phyloP scores from a whole-genome alignment of 2,329 filamentous ascomycete species.

The Botrytis fabae region DNA sequence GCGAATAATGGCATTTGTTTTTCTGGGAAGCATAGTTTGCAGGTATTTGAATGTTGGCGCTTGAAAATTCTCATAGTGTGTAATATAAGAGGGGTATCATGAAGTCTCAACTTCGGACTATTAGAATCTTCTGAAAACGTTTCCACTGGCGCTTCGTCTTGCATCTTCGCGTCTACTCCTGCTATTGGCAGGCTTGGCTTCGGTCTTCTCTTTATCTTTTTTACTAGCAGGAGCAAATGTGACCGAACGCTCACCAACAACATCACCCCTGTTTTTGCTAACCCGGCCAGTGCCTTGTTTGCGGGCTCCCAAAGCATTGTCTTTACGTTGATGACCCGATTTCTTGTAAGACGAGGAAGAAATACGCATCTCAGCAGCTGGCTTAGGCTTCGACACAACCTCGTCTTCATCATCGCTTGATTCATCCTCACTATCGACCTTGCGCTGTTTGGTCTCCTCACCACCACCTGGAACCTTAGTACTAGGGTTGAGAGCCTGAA shows the following conservation, averaged over 20 bases:
- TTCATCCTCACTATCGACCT: conserved; percentile 40
- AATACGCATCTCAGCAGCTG: conserved; percentile 58
- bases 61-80: conserved; percentile 12
- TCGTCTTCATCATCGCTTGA: conserved; percentile 48
- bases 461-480: conserved; percentile 49
- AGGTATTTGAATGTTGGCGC: conserved; percentile 2
- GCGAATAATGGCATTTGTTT: conserved; percentile 3
- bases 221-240: conserved; percentile 68
- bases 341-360: conserved; percentile 67
- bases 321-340: conserved; percentile 52
- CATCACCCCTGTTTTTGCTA: conserved; percentile 50
- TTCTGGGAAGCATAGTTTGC: neutral
- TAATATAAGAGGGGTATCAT: conserved; percentile 24
- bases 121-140: conserved; percentile 70
- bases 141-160: conserved; percentile 72
- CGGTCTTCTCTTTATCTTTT: conserved; percentile 47
- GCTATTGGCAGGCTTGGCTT: conserved; percentile 24
- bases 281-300: conserved; percentile 51
- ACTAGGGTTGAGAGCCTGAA: conserved; percentile 85
- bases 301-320: conserved; percentile 58
- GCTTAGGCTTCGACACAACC: conserved; percentile 38
- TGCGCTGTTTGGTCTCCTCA: conserved; percentile 43
- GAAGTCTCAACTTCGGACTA: conserved; percentile 19
- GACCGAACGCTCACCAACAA: conserved; percentile 65
- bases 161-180: conserved; percentile 41